Conservation (phyloP, 495 filamentous ascomycete genomes). For the Gamarada debralockiae region DNA sequence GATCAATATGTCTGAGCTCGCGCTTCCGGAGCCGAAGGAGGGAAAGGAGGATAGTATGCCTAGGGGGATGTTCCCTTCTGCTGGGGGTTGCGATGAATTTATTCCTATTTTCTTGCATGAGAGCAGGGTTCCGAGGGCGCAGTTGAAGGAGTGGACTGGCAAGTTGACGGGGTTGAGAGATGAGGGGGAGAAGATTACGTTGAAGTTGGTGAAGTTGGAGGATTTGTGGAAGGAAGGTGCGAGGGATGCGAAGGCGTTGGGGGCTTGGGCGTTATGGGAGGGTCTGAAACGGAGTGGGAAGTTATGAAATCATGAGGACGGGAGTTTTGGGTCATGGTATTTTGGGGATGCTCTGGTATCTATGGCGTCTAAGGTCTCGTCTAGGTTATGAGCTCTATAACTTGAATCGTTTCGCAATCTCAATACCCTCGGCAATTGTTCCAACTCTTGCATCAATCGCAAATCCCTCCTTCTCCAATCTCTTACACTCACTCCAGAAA, state of each 20-base stretch:
- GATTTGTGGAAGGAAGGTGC: constrained; percentile 73
- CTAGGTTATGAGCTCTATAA: constrained; percentile 6
- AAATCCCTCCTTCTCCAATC: constrained; percentile 67
- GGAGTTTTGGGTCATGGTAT: not conserved
- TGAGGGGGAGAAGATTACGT: constrained; percentile 78
- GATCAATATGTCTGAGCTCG: constrained; percentile 65
- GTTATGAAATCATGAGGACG: constrained; percentile 36
- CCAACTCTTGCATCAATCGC: constrained; percentile 85
- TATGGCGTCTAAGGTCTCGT: not conserved
- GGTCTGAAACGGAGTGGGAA: constrained; percentile 64
- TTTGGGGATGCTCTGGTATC: not conserved
- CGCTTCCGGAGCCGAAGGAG: constrained; percentile 32
- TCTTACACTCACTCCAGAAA: constrained; percentile 64
- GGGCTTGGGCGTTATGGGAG: constrained; percentile 73
- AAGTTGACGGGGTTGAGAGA: constrained; percentile 72
- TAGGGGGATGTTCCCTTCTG: constrained; percentile 66
- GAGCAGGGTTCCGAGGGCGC: constrained; percentile 56
- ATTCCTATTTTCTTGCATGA: constrained; percentile 75
- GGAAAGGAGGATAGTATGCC: constrained; percentile 45
- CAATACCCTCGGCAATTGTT: constrained; percentile 80
- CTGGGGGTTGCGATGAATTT: constrained; percentile 83
- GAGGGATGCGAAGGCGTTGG: constrained; percentile 76
- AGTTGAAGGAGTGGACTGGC: constrained; percentile 67
- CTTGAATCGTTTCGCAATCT: constrained; percentile 58
- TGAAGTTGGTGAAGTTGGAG: constrained; percentile 67